Base-by-base conservation (phyloP, 2,329 filamentous ascomycete species). In the Endothia cerciana region DNA sequence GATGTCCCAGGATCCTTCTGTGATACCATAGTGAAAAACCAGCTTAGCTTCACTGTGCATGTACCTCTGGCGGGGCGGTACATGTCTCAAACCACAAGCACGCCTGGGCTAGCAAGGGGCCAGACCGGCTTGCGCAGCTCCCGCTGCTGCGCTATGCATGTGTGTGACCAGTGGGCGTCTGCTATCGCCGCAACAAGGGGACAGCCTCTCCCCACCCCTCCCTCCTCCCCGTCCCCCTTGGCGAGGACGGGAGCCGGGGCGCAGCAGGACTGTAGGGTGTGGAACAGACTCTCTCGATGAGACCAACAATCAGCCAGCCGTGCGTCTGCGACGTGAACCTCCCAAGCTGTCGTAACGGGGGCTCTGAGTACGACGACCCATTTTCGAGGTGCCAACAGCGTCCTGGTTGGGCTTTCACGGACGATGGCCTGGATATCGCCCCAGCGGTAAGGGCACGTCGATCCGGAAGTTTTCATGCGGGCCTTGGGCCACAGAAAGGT, bases 101-200 rank as follows among this genome's bases (percentile, higher is more conserved):
- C 51, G 30, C 25, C 30, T 33, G 19, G 30, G 28, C 55, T 22
- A 19, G 25, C 55, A 57, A 25, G 17, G 33, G 36, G 19, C 33
- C n/a, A 58, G 55, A 17, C 55, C 36, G 41, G 55, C 55, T 38
- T 58, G 28, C 28, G 51, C 51, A 55, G 17, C 51, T 55, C 51
- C 49, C 33, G 28, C 30, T 13, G 28, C 51, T 7, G 25, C 47
- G 22, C 47, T 28, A 51, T 15, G 51, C 51, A 36, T 55, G 51
- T 55, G 51, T 36, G 13, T 43, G 41, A n/a, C 41, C 41, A 6
- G 41, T 43, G 13, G 41, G 8, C 41, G 41, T 11, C 19, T 43
- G 41, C 19, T 43, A n/a, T 36, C 33, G 10, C 33, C 10, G 33
- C 33, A 36, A 36, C 33, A 10, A 10, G 33, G 33, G 33, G 33